phyloP scores from a whole-genome alignment of 306 rosid species.

The Trichosanthes cucumerina region DNA sequence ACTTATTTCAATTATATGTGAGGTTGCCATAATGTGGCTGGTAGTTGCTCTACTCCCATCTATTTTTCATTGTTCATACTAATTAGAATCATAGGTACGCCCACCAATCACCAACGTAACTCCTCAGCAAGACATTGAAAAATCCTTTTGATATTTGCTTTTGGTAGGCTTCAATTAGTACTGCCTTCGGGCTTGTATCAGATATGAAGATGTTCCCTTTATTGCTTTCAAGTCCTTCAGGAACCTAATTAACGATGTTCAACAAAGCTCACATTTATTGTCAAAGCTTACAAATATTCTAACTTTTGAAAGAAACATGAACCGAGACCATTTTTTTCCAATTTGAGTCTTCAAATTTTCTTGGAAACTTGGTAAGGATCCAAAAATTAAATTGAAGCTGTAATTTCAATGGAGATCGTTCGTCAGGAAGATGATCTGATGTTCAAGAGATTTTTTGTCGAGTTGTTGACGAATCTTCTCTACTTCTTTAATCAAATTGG shows the following conservation, averaged over 20 bases:
- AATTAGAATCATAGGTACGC: background rate
- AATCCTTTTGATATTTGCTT: constrained; percentile 19
- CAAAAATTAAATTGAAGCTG: constrained; percentile 39
- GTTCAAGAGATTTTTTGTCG: constrained; percentile 19
- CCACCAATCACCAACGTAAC: constrained; percentile 22
- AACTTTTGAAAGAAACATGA: constrained; percentile 13
- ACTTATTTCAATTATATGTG: no score
- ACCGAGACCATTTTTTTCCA: constrained; percentile 6
- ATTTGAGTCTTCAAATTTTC: constrained; percentile 15
- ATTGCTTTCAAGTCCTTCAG: background rate
- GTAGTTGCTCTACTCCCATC: no score
- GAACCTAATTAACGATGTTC: background rate
- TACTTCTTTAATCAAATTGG: constrained; percentile 23
- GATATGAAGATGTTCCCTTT: constrained; percentile 1
- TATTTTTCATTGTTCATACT: background rate
- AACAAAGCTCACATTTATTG: background rate
- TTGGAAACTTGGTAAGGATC: constrained; percentile 25
- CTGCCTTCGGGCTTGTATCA: constrained; percentile 17
- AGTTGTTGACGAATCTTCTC: constrained; percentile 20
- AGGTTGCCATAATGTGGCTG: no score
- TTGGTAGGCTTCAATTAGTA: constrained; percentile 8
- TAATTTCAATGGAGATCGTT: constrained; percentile 44
- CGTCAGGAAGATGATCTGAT: constrained; percentile 24
- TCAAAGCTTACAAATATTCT: no score
- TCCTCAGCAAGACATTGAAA: background rate